Conservation (phyloP, 2,329 filamentous ascomycete species). For the Myriangium duriaei region DNA sequence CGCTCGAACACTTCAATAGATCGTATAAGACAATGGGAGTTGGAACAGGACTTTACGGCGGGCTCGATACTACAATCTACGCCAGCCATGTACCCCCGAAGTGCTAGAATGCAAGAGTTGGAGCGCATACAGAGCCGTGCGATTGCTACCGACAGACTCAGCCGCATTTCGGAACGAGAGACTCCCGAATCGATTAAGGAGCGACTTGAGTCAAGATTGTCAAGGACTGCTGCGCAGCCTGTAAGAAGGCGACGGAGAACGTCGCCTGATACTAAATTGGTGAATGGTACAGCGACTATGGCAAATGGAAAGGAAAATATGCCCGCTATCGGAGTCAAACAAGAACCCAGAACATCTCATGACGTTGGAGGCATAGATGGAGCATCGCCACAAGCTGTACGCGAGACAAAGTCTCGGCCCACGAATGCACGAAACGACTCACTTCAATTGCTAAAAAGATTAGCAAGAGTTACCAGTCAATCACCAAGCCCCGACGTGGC, state of each 20-base stretch:
- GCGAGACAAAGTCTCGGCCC: not conserved
- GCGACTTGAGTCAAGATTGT: conserved; percentile 5
- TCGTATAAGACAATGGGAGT: conserved; percentile 21
- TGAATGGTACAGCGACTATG: conserved; percentile 15
- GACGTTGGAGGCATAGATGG: not conserved
- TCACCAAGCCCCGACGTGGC: conserved; percentile 32
- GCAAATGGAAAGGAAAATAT: conserved; percentile 20
- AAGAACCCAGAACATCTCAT: conserved; percentile 10
- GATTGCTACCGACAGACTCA: conserved; percentile 21
- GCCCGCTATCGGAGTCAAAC: conserved; percentile 19
- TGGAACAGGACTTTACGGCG: conserved; percentile 32
- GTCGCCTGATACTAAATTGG: conserved; percentile 6
- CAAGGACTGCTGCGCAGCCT: conserved; percentile 5
- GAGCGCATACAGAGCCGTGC: conserved; percentile 26
- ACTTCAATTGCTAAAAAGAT: conserved; percentile 31
- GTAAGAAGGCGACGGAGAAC: conserved; percentile 3
- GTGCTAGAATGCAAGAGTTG: conserved; percentile 30
- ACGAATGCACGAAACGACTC: conserved; percentile 23
- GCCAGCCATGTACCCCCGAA: conserved; percentile 28
- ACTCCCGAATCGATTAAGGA: conserved; percentile 4
- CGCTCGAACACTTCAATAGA: conserved; percentile 14
- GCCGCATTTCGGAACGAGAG: conserved; percentile 6
- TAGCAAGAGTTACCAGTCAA: conserved; percentile 33
- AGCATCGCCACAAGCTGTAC: not conserved
- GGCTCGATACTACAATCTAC: conserved; percentile 37